phyloP scores from a whole-genome alignment of 2,329 filamentous ascomycete genomes.

The Gaeumannomyces sp. region DNA sequence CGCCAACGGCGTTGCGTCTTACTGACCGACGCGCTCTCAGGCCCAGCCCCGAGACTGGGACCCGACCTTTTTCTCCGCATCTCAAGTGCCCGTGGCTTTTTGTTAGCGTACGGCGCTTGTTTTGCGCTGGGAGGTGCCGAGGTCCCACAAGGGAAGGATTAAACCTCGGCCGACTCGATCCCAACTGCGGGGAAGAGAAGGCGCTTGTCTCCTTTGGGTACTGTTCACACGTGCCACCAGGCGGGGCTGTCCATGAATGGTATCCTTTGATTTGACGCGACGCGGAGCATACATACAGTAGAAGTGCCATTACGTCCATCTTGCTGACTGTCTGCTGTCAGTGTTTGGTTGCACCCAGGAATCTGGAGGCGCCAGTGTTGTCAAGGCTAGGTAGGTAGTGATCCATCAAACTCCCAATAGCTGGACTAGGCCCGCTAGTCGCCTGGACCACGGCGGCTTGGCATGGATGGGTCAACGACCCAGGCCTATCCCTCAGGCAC shows the following conservation, averaged over 20 bases:
- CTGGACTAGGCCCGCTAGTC: too few relatives aligned
- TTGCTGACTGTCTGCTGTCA: neutral
- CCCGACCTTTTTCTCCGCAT: neutral
- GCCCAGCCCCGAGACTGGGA: neutral
- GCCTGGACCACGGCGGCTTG: too few relatives aligned
- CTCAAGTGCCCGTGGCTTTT: neutral
- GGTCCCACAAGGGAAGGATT: too few relatives aligned
- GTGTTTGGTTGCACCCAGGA: neutral
- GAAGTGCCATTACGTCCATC: too few relatives aligned
- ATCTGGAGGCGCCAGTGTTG: too few relatives aligned
- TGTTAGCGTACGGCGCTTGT: neutral
- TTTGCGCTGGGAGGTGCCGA: neutral
- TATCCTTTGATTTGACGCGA: neutral
- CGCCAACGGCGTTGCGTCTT: neutral
- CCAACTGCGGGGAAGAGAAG: neutral
- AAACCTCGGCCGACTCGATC: too few relatives aligned
- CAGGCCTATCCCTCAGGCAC: too few relatives aligned
- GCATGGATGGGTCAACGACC: neutral
- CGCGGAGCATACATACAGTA: neutral
- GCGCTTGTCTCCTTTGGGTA: neutral
- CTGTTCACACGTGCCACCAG: neutral
- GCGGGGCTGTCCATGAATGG: neutral
- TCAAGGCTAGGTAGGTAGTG: neutral
- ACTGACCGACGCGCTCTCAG: neutral
- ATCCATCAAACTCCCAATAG: neutral